A percentile compares a stretch with the other conserved stretches of the same genome.
phyloP scores from a whole-genome alignment of 2,329 filamentous ascomycete genomes.

The Amauroascus verrucosus region DNA sequence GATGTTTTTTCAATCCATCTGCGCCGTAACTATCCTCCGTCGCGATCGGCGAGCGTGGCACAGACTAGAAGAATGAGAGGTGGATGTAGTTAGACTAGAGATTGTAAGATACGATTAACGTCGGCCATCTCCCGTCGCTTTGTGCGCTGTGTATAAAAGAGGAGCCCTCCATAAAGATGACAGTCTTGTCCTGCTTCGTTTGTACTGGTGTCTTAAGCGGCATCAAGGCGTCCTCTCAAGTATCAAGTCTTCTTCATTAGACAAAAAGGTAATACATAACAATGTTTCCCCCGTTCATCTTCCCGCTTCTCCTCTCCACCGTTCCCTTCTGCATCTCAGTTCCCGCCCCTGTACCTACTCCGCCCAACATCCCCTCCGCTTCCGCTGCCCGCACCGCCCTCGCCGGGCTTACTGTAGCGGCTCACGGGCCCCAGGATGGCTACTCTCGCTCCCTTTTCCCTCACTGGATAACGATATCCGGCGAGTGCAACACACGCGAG shows the following conservation, averaged over 20 bases:
- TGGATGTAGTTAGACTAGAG: background rate
- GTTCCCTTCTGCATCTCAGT: slow-evolving; percentile 16
- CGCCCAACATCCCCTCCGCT: slow-evolving; percentile 54
- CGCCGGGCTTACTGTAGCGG: slow-evolving; percentile 47
- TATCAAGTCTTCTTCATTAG: too few species aligned
- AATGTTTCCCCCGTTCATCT: slow-evolving; percentile 2
- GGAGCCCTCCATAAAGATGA: too few species aligned
- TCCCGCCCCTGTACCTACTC: slow-evolving; percentile 28
- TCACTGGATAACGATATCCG: slow-evolving; percentile 57
- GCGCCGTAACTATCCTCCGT: background rate
- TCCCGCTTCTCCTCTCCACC: slow-evolving; percentile 14
- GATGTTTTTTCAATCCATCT: background rate
- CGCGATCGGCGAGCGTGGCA: background rate
- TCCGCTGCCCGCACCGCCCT: slow-evolving; percentile 50
- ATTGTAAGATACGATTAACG: background rate
- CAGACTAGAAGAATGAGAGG: background rate
- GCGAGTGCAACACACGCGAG: slow-evolving; percentile 62
- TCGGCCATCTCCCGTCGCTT: background rate
- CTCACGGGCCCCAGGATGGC: slow-evolving; percentile 43
- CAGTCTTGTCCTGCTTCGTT: too few species aligned
- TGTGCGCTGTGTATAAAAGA: too few species aligned
- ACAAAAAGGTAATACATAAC: too few species aligned
- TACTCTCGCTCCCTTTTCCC: slow-evolving; percentile 62
- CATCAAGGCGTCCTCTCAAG: too few species aligned
- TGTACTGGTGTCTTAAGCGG: background rate